Conservation (phyloP, 1,284 basidiomycete genomes). For the Hymenochaete sp. region DNA sequence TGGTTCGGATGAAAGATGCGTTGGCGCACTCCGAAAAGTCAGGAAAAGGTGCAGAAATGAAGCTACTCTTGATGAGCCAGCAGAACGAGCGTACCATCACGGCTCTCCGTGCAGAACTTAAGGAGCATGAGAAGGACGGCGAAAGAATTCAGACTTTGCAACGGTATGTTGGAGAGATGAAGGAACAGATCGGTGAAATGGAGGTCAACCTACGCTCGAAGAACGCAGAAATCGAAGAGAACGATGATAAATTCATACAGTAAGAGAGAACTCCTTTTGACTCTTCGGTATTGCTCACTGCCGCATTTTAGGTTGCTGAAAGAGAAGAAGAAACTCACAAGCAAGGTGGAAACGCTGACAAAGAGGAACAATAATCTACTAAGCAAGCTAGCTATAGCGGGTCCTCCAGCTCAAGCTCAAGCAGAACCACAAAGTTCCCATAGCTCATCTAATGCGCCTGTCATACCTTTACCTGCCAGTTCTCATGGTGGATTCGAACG, state of each 20-base stretch:
- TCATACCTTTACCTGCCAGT: not conserved
- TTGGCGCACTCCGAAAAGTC: constrained; percentile 47
- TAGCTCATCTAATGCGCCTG: not conserved
- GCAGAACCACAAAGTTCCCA: not conserved
- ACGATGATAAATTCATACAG: constrained; percentile 72
- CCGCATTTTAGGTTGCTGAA: constrained; percentile 50
- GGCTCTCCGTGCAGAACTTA: constrained; percentile 48
- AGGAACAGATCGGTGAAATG: constrained; percentile 61
- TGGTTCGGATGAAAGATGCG: constrained; percentile 37
- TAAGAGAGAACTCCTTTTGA: constrained; percentile 32
- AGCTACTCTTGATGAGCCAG: constrained; percentile 48
- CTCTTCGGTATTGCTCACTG: constrained; percentile 2
- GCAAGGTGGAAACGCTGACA: constrained; percentile 58
- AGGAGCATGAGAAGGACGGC: constrained; percentile 39
- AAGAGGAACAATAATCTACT: constrained; percentile 65
- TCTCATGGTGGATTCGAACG: not conserved
- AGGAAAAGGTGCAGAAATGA: constrained; percentile 52
- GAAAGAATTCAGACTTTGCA: constrained; percentile 46
- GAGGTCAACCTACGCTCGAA: constrained; percentile 59
- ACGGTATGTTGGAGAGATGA: constrained; percentile 46
- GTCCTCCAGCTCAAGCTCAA: not conserved
- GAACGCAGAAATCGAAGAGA: constrained; percentile 72
- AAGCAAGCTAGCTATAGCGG: constrained; percentile 38
- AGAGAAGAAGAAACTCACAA: constrained; percentile 64
- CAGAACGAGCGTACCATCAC: constrained; percentile 56